These are phyloP conservation scores for Isatis lusitanica DNA, from an alignment of 441 rosid genomes.

Conservation along the genomic window DNA sequence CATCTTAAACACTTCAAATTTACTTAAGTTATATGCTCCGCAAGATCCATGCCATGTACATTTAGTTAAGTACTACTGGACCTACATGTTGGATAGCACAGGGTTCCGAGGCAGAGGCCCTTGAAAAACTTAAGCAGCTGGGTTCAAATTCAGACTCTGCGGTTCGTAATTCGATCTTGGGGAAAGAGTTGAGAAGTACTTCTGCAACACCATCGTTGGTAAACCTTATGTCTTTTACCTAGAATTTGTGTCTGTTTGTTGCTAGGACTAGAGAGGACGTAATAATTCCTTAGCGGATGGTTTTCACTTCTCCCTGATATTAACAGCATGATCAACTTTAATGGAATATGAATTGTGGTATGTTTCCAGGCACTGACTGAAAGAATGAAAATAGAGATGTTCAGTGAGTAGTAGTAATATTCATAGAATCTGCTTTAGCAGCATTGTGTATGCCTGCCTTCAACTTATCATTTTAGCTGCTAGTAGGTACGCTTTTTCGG, in stretches of 20 bases:
- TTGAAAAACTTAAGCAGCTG: constrained; percentile 68
- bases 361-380: background rate
- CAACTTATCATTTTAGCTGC: background rate
- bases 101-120: constrained; percentile 75
- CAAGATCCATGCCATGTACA: constrained; percentile 17
- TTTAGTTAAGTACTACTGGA: constrained; percentile 30
- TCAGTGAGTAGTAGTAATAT: constrained; percentile 8
- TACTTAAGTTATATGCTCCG: constrained; percentile 7
- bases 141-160: constrained; percentile 60
- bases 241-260: constrained; percentile 12
- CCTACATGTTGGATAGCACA: constrained; percentile 45
- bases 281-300: background rate
- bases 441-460: constrained; percentile 10
- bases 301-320: constrained; percentile 2
- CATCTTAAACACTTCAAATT: constrained; percentile 16
- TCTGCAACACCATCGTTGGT: constrained; percentile 65
- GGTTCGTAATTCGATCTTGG: constrained; percentile 47
- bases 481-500: background rate
- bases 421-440: constrained; percentile 16
- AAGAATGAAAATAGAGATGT: constrained; percentile 9
- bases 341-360: constrained; percentile 13
- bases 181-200: constrained; percentile 53
- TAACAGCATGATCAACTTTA: constrained; percentile 19
- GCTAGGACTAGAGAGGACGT: constrained; percentile 9
- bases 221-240: constrained; percentile 28